Base-by-base conservation (phyloP, 176 grass and related monocot genomes). In the Dendrocalamus sinicus region DNA sequence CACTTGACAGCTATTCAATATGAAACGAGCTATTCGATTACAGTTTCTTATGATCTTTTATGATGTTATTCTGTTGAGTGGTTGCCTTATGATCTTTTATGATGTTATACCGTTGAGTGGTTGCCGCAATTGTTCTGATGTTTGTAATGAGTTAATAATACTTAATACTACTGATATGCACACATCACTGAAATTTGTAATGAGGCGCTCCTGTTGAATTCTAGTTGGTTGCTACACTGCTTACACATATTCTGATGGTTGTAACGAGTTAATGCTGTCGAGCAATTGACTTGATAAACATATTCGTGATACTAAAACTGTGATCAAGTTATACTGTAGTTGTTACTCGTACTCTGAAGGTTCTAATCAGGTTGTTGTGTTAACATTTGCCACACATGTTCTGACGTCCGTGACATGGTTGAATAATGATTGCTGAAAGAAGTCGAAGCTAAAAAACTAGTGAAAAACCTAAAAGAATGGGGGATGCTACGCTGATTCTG, bases 1-100 rank as follows among this genome's bases (percentile, higher is more conserved):
- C 69, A 70, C 89, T 83, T 52, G 13, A 77, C 19, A 53, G 35
- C 30, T 84, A 79, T 75, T 87, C 41, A 75, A 84, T 80, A 87
- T 80, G 60, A 84, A 84, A 48, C 3, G 35, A 77, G 14, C 22
- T 74, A 87, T 84, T 84, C 26, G 17, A 62, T 87, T 69, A 87
- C n/a, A 65, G 54, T 81, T 23, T 9, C 16, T 67, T 79, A 2
- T 43, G 61, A 9, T 75, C 11, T 54, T 51, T 80, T 35, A 20
- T 44, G 58, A 78, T 8, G 55, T 20, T 16, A 64, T 53, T 44
- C 30, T 81, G 58, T 77, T 48, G 67, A 71, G 44, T 17, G 72
- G 44, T 44, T 80, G 12, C 44, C 22, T 59, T 79, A 2, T n/a
- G 61, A 9, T 80, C 11, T 43, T 51, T 80, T 35, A 20, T 44